phyloP scores from a whole-genome alignment of 1,139 yeast genomes.

The Blastobotrys capitulatus region DNA sequence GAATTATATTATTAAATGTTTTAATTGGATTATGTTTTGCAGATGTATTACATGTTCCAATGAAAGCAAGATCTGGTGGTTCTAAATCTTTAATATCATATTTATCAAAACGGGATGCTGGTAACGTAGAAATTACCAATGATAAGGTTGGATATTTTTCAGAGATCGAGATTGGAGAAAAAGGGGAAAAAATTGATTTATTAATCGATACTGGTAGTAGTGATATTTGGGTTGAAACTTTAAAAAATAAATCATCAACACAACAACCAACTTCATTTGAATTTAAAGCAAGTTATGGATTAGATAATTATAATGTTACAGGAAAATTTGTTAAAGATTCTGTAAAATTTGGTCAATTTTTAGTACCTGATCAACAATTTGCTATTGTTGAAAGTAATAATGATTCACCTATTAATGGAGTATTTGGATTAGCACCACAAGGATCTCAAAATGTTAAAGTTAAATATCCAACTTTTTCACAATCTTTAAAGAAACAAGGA shows the following conservation, averaged over 20 bases:
- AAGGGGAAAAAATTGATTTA: constrained; percentile 19
- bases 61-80: not conserved
- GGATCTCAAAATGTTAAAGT: constrained; percentile 35
- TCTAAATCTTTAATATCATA: not conserved
- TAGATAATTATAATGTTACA: constrained; percentile 24
- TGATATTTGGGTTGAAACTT: constrained; percentile 50
- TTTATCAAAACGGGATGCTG: not conserved
- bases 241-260: constrained; percentile 5
- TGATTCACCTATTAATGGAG: constrained; percentile 41
- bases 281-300: constrained; percentile 5
- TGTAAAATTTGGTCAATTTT: constrained; percentile 39
- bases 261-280: not conserved
- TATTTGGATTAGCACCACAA: constrained; percentile 49
- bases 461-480: constrained; percentile 6
- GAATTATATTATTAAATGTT: not conserved
- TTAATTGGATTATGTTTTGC: not conserved
- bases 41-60: not conserved
- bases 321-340: constrained; percentile 84
- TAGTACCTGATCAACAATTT: constrained; percentile 11
- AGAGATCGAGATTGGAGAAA: constrained; percentile 20
- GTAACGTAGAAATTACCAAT: constrained; percentile 3
- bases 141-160: constrained; percentile 10
- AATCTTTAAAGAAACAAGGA: constrained; percentile 40
- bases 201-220: constrained; percentile 62
- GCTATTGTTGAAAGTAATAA: constrained; percentile 3